Evolutionary conservation across 805 yeast species (phyloP).

Genomic region (Saturnispora hagleri): DNA sequence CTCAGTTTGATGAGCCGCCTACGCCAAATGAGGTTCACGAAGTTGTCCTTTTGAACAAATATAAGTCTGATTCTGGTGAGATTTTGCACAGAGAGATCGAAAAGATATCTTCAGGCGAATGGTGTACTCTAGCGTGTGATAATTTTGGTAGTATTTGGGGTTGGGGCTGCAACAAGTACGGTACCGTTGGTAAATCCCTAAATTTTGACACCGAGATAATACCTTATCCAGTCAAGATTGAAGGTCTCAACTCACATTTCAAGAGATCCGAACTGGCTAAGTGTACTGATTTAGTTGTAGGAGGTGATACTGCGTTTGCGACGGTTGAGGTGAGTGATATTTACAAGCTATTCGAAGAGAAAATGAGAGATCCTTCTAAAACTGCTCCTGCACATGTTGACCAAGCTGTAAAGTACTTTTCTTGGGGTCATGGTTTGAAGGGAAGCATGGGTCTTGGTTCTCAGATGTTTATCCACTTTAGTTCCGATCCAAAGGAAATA

Average conservation of each 20-base stretch:
- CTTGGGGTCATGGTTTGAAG: constrained; percentile 76
- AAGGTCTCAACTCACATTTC: constrained; percentile 31
- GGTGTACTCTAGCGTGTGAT: constrained; percentile 67
- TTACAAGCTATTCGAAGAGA: constrained; percentile 29
- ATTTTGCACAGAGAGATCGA: constrained; percentile 37
- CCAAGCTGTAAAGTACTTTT: constrained; percentile 30
- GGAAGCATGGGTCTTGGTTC: constrained; percentile 83
- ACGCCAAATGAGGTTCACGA: constrained; percentile 40
- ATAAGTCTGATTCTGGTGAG: constrained; percentile 17
- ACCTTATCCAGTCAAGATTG: constrained; percentile 57
- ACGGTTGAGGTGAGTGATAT: constrained; percentile 30
- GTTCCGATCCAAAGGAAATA: constrained; percentile 54
- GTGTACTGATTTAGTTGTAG: constrained; percentile 53
- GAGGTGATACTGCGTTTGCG: constrained; percentile 56
- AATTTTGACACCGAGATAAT: constrained; percentile 55
- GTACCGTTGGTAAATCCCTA: constrained; percentile 74
- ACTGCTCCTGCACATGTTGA: constrained; percentile 10
- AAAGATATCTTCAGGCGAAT: constrained; percentile 63
- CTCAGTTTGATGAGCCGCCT: constrained; percentile 57
- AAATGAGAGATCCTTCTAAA: constrained; percentile 14
- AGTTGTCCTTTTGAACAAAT: constrained; percentile 48
- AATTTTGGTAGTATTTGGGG: constrained; percentile 61
- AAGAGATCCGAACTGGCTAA: constrained; percentile 35
- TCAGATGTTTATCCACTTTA: constrained; percentile 52
- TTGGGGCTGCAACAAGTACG: constrained; percentile 78